Evolutionary conservation across 2,329 filamentous ascomycete genomes (phyloP).

Genomic region (Basipetospora chlamydospora): DNA sequence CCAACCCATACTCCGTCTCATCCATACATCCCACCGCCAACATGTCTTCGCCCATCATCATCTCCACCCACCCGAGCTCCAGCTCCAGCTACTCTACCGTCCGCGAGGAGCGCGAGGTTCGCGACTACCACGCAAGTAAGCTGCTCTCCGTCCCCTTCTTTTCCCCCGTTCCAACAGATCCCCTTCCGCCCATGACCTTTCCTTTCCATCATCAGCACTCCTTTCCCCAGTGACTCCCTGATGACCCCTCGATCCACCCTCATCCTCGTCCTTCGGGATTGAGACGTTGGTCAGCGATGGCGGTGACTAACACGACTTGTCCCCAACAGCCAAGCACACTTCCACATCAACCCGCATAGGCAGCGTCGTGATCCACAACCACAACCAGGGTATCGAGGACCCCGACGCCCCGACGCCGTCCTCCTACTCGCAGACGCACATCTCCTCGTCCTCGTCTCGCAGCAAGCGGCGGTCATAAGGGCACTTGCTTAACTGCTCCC

Average conservation of each 20-base stretch:
- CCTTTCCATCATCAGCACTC: not conserved
- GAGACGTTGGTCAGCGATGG: not conserved
- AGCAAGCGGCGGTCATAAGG: too few relatives aligned
- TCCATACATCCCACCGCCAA: conserved; percentile 19
- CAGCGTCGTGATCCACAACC: conserved; percentile 17
- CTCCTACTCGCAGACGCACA: conserved; percentile 9
- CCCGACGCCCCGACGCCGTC: conserved; percentile 15
- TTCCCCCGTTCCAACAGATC: not conserved
- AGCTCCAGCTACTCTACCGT: conserved; percentile 12
- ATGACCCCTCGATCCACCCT: too few relatives aligned
- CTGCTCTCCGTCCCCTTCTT: conserved; percentile 6
- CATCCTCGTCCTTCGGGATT: not conserved
- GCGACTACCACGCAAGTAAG: conserved; percentile 19
- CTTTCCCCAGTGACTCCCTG: too few relatives aligned
- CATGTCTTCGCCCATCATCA: conserved; percentile 15
- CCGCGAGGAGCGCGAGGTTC: conserved; percentile 12
- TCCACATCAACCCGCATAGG: conserved; percentile 12
- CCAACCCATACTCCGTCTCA: conserved; percentile 13
- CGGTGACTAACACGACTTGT: conserved; percentile 10
- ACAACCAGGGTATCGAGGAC: conserved; percentile 17
- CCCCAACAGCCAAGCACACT: conserved; percentile 12
- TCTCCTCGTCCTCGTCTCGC: conserved; percentile 10
- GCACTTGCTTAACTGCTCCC: too few relatives aligned
- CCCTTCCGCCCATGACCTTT: not conserved
- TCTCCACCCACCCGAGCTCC: conserved; percentile 14